Base-by-base conservation (phyloP, 1,284 basidiomycete species). In the Baeospora myosura region DNA sequence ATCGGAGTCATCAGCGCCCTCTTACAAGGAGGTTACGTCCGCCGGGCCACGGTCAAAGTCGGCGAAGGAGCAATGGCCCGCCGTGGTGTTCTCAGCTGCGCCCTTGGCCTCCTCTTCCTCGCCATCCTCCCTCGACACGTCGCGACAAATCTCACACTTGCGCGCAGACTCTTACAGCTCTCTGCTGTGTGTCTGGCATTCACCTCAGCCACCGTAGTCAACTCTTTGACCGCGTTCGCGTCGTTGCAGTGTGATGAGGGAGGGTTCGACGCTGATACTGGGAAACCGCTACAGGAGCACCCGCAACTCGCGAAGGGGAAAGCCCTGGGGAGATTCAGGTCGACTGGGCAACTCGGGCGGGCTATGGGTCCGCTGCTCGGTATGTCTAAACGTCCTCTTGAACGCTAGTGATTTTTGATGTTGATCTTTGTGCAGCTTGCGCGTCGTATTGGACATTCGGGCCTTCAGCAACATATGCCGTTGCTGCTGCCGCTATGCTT, bases 191-290 rank as follows among this genome's bases (percentile, higher is more conserved):
- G 82, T 54, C 69, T 95, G 60, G 88, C 88, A 1, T 93, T 90
- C 64, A 93, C 92, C 1, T 86, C 81, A 46, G 91, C 92, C 3
- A 94, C 89, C 2, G 91, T 94, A 35, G 92, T 96, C 45, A 94
- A 87, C 54, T 78, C 88, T 3, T 67, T 96, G 47, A 95, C 89
- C 33, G 80, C 90, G 16, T 78, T 82, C 46, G 91, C 90, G 7
- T 90, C 88, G 6, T 60, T 90, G 49, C 88, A 91, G 61, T 91
- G 88, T 52, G 88, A 93, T 56, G 88, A 86, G 18, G 66, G 62
- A 3, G 61, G 58, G 2, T 61, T 74, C 23, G 77, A 85, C 51
- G 59, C 64, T 17, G 67, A 71, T 31, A 77, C 74, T 2, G 78
- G 76, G 2, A 76, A 84, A 56, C 61, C 69, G 1, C 48, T 60